These are phyloP conservation scores for Fomitopsis betulina DNA, from an alignment of 1,284 basidiomycete genomes.

Conservation along the genomic window DNA sequence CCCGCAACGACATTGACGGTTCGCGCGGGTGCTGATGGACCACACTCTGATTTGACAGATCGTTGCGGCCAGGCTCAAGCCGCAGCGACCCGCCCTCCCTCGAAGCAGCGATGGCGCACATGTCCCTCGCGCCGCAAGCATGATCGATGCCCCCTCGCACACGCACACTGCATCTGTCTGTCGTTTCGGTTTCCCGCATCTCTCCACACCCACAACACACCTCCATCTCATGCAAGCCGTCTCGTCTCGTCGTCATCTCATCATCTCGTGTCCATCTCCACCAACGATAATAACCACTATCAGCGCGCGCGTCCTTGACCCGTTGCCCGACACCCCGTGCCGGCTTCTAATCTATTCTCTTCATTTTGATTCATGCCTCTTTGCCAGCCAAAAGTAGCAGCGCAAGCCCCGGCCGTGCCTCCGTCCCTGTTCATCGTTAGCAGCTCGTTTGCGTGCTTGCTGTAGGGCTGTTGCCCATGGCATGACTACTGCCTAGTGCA, in stretches of 20 bases:
- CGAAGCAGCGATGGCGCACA: constrained; percentile 21
- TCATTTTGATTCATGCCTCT: not conserved
- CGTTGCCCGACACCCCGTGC: not conserved
- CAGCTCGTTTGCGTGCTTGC: not conserved
- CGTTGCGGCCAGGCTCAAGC: constrained; percentile 39
- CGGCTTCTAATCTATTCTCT: not conserved
- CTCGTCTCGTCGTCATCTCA: not conserved
- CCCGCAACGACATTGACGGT: not conserved
- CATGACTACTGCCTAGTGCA: not conserved
- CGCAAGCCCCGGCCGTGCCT: not conserved
- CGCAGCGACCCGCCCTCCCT: constrained; percentile 27
- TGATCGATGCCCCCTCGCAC: not conserved
- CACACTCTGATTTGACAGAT: constrained; percentile 9
- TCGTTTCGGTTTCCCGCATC: not conserved
- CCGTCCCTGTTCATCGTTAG: not conserved
- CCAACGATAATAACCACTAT: not conserved
- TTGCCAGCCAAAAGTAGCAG: not conserved
- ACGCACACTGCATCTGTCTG: constrained; percentile 3
- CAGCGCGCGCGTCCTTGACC: not conserved
- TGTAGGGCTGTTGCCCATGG: not conserved
- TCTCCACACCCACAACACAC: not conserved
- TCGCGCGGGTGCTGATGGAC: not conserved
- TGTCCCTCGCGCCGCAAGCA: constrained; percentile 15
- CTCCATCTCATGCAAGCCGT: constrained; percentile 1
- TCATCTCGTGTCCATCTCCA: constrained; percentile 1